Conservation (phyloP, 2,329 filamentous ascomycete genomes). For the Biscogniauxia mediterranea region DNA sequence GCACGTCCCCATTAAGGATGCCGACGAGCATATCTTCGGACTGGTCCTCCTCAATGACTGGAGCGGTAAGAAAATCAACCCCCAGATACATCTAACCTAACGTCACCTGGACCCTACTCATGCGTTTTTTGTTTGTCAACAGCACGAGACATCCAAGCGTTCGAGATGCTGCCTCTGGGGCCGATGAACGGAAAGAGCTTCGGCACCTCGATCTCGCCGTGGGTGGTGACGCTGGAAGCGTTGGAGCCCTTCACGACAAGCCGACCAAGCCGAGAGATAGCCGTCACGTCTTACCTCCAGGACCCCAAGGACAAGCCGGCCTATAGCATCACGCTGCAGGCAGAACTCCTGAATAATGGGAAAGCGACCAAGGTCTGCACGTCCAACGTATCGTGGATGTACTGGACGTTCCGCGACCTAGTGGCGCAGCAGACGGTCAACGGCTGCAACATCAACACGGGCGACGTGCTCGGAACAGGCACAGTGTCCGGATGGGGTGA, state of each 20-base stretch:
- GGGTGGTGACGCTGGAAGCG: conserved; percentile 60
- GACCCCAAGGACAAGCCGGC: conserved; percentile 34
- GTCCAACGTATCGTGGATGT: conserved; percentile 33
- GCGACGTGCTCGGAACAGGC: conserved; percentile 42
- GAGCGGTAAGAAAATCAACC: conserved; percentile 36
- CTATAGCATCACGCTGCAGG: conserved; percentile 32
- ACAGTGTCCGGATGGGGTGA: conserved; percentile 38
- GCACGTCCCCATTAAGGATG: conserved; percentile 42
- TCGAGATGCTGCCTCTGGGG: conserved; percentile 61
- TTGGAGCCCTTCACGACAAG: conserved; percentile 56
- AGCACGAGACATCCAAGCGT: conserved; percentile 59
- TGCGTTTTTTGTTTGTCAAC: neutral
- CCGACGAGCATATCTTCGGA: conserved; percentile 60
- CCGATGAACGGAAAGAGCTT: conserved; percentile 63
- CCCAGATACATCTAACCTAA: neutral
- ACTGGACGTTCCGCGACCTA: conserved; percentile 40
- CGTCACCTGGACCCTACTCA: neutral
- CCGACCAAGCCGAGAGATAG: conserved; percentile 21
- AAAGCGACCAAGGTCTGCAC: conserved; percentile 29
- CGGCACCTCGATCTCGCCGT: conserved; percentile 58
- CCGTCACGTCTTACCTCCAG: conserved; percentile 33
- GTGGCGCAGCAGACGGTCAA: conserved; percentile 37
- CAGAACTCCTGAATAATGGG: conserved; percentile 13
- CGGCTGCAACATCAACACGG: conserved; percentile 37
- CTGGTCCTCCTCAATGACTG: conserved; percentile 64